A percentile compares a stretch with the other conserved stretches of the same genome.
These are phyloP conservation scores for Sclerotinia glacialis DNA, from an alignment of 2,329 filamentous ascomycete species.

Conservation along the genomic window DNA sequence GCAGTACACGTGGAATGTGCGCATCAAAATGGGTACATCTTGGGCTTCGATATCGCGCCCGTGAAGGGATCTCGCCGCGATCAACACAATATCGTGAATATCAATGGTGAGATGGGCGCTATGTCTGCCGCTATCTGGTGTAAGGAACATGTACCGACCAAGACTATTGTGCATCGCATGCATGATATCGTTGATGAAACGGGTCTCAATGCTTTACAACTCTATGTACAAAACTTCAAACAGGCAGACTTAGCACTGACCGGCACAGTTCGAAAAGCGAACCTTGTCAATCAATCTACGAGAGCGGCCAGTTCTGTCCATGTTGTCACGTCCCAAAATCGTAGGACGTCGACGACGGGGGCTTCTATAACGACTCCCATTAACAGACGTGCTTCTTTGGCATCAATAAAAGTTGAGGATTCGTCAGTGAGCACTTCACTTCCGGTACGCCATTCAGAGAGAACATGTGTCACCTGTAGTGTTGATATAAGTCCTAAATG, in stretches of 20 bases:
- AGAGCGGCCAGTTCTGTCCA: constrained; percentile 33
- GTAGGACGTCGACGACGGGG: constrained; percentile 56
- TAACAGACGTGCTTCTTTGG: constrained; percentile 32
- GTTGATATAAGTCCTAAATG: constrained; percentile 73
- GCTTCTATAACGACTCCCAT: constrained; percentile 32
- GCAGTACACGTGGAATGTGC: constrained; percentile 84
- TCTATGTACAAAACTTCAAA: constrained; percentile 87
- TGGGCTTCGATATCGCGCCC: constrained; percentile 87
- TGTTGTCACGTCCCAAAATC: constrained; percentile 43
- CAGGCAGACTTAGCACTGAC: constrained; percentile 89
- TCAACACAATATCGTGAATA: constrained; percentile 71
- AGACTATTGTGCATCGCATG: constrained; percentile 73
- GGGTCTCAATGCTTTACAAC: constrained; percentile 77
- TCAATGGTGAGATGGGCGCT: constrained; percentile 77
- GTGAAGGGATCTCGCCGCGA: constrained; percentile 87
- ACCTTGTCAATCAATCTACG: constrained; percentile 48
- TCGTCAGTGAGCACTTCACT: constrained; percentile 1
- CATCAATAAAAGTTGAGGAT: constrained; percentile 36
- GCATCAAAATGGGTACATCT: constrained; percentile 73
- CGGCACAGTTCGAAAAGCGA: constrained; percentile 90
- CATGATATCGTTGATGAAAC: constrained; percentile 69
- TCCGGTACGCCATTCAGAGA: constrained; percentile 40
- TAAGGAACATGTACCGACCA: constrained; percentile 75
- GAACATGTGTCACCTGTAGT: constrained; percentile 61
- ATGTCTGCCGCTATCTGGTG: constrained; percentile 89